Evolutionary conservation across 495 filamentous ascomycete genomes (phyloP), one percentile per base, ranked within the genome.

Genomic region (Penicillium roqueforti): DNA sequence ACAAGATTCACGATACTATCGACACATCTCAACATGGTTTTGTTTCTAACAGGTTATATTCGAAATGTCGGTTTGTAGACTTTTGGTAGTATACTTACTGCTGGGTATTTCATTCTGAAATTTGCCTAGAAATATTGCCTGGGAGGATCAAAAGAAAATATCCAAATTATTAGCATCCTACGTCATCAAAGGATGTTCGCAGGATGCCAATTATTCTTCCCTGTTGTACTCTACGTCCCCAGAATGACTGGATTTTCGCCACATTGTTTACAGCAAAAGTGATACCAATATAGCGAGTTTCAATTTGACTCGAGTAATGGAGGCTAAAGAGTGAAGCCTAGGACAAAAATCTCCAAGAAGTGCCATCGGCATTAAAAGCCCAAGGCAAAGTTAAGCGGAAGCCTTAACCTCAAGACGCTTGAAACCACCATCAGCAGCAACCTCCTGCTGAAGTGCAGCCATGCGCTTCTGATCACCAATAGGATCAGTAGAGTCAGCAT

Each of bases 381-480:
- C 31, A 10, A 41, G 20, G 10, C 16, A 23, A 42, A 41, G 11
- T 51, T 62, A 74, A 62, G 69, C 71, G 31, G 62, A 56, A 36
- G 60, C 63, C 44, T 62, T 57, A 31, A 70, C 66, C 51, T 66
- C 61, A 47, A 77, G 42, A 28, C 74, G 68, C 63, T 67, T 68
- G 56, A 68, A 77, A 16, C 74, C 74, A 58, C 74, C 83, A 44
- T 74, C 66, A 11, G 44, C 47, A 48, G 82, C 80, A 61, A 85
- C 74, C 47, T 80, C 70, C 63, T 81, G 69, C 67, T 85, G 79
- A 58, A 89, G 61, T 42, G 75, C 71, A 23, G 67, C 79, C 82
- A 86, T 86, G 8, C 79, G 77, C 77, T 83, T 83, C 79, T 87
- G 82, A 55, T 87, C 83, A 38, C 82, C 82, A 31, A 73, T 74